Evolutionary conservation across 2,329 filamentous ascomycete genomes (phyloP), one percentile per base, ranked within the genome.

Genomic region (Zalaria obscura): DNA sequence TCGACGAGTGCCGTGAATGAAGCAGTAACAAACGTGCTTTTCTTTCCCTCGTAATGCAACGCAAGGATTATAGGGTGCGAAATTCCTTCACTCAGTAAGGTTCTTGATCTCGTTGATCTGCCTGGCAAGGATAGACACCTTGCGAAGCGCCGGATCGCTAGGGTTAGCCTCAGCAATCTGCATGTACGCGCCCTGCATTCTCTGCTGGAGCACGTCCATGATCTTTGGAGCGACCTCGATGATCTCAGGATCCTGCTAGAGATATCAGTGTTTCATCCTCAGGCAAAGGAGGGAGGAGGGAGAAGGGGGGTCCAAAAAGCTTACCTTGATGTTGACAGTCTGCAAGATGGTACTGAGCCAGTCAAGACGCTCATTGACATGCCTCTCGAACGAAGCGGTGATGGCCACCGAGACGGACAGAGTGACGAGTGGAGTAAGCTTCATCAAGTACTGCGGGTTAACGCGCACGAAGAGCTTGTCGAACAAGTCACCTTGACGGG

Each of bases 331-430:
- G 51, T 78, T 65, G 40, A 79, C 68, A 39, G 63, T 66, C 46
- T 62, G 58, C 41, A 80, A 61, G 7, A 75, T 71, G 39, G 66
- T 62, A 39, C 70, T 66, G 26, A 80, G 64, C 76, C 76, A 80
- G 25, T 66, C 57, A 9, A 80, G 64, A 43, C 76, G 72, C 54
- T 73, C 64, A 29, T 59, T 52, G 26, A 72, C 55, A 46, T 75
- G 70, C 6, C 67, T 70, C 27, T 70, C 62, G 43, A 79, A 60
- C 36, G 67, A 66, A 3, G 70, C 67, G 2, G 73, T 76, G 26
- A 79, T 70, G n/a, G 76, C 75, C 25, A 75, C 74, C 40, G 72
- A 73, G 26, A 78, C 73, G 2, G 75, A 78, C 35, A 80, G 66
- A 25, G 68, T 64, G 31, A 79, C 67, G 34, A 80, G 66, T 2